These are phyloP conservation scores for Cornus florida DNA, from an alignment of 148 eudicot genomes.

Conservation along the genomic window DNA sequence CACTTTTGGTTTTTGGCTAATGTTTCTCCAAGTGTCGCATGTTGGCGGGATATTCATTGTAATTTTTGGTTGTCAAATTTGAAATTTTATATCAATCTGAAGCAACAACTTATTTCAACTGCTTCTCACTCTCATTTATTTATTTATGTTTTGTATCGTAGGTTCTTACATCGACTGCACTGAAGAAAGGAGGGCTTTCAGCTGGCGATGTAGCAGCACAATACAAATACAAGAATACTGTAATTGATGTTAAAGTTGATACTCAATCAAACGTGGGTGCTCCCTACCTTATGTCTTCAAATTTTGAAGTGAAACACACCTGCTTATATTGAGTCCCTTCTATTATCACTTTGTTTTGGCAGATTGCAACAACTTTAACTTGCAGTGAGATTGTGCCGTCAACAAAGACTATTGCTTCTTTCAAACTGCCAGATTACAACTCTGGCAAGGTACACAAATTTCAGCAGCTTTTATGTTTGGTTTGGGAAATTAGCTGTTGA, in stretches of 20 bases:
- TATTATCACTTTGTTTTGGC: constrained; percentile 23
- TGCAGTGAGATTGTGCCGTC: constrained; percentile 66
- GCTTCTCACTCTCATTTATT: no score
- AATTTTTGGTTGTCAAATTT: neutral
- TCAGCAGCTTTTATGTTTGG: neutral
- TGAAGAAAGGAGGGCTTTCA: constrained; percentile 92
- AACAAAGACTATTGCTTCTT: constrained; percentile 74
- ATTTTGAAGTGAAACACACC: neutral
- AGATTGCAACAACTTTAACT: constrained; percentile 79
- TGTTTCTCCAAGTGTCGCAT: neutral
- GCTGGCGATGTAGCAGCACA: constrained; percentile 78
- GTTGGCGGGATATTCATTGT: neutral
- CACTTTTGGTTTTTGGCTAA: no score
- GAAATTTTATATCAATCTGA: neutral
- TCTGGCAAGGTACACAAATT: constrained; percentile 71
- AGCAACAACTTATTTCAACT: neutral
- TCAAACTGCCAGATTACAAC: constrained; percentile 69
- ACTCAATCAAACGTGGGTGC: constrained; percentile 75
- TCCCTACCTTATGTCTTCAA: neutral
- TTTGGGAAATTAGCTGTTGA: neutral
- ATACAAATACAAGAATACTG: constrained; percentile 71
- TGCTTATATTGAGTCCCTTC: constrained; percentile 1
- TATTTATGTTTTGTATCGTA: neutral
- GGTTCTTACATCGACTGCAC: constrained; percentile 88
- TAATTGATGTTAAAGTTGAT: constrained; percentile 75